These are phyloP conservation scores for Sporothrix brasiliensis DNA, from an alignment of 2,329 filamentous ascomycete species.

Conservation along the genomic window DNA sequence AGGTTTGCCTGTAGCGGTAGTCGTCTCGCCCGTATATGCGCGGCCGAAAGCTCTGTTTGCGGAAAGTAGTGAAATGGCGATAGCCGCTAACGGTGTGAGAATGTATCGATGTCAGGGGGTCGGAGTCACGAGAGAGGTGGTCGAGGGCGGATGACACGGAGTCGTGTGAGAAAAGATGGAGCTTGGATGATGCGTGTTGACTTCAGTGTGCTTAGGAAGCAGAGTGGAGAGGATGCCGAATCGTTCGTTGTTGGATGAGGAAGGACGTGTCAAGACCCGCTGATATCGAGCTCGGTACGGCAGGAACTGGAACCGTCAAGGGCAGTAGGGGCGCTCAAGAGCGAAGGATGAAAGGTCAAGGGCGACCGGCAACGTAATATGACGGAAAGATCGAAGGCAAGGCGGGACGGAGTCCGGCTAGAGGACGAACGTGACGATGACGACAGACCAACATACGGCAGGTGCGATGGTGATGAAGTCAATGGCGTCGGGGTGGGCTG, in stretches of 20 bases:
- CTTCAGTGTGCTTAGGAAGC: not conserved
- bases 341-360: not conserved
- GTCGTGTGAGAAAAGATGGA: not conserved
- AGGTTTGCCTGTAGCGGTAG: not conserved
- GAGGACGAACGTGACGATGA: conserved; percentile 28
- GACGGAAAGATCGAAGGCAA: conserved; percentile 1
- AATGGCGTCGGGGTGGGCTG: conserved; percentile 9
- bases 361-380: not conserved
- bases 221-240: not conserved
- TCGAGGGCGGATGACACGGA: conserved; percentile 9
- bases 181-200: not conserved
- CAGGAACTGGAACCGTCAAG: not conserved
- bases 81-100: not conserved
- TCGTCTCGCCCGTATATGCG: not conserved
- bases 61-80: not conserved
- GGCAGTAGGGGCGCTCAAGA: not conserved
- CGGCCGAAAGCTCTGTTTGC: not conserved
- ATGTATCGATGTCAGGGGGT: not conserved
- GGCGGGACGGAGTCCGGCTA: conserved; percentile 27
- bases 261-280: not conserved
- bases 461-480: conserved; percentile 15
- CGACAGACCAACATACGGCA: conserved; percentile 25
- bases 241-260: not conserved
- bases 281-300: not conserved
- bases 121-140: not conserved